Conservation (phyloP, 768 basidiomycete genomes). For the Exidia glandulosa region DNA sequence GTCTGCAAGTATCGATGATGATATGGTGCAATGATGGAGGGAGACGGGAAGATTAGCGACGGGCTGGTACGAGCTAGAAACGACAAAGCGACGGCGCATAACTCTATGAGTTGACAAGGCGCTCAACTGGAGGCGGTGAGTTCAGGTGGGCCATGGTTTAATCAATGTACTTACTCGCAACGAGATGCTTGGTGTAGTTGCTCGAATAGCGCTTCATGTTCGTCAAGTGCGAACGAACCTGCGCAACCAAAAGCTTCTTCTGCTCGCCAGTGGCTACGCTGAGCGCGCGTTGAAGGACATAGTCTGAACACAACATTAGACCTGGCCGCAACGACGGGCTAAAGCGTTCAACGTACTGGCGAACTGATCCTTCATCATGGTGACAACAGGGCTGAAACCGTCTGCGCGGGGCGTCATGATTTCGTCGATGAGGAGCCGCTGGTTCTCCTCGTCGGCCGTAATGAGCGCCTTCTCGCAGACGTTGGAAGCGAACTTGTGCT, state of each 20-base stretch:
- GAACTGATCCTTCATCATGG: conserved; percentile 79
- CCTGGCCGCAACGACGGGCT: neutral
- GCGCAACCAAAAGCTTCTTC: conserved; percentile 48
- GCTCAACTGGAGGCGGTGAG: neutral
- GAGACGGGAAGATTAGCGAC: neutral
- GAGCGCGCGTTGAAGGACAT: conserved; percentile 75
- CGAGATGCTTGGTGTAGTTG: conserved; percentile 69
- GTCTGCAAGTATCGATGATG: neutral
- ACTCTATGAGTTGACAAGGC: neutral
- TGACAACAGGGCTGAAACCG: conserved; percentile 54
- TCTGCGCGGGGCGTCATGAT: conserved; percentile 57
- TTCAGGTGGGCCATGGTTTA: neutral
- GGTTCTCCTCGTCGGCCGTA: conserved; percentile 50
- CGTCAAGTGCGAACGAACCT: conserved; percentile 55
- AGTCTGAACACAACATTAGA: conserved; percentile 38
- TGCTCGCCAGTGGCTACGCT: conserved; percentile 61
- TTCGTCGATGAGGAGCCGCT: conserved; percentile 67
- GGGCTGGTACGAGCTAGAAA: too few species aligned
- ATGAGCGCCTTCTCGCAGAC: conserved; percentile 86
- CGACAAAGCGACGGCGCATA: too few species aligned
- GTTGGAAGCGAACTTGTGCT: conserved; percentile 92
- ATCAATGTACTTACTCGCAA: conserved; percentile 50
- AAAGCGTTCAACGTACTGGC: conserved; percentile 50
- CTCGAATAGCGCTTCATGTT: conserved; percentile 64
- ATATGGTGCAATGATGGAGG: neutral